Evolutionary conservation across 1,284 basidiomycete genomes (phyloP).

Genomic region (Pseudozyma thailandica): DNA sequence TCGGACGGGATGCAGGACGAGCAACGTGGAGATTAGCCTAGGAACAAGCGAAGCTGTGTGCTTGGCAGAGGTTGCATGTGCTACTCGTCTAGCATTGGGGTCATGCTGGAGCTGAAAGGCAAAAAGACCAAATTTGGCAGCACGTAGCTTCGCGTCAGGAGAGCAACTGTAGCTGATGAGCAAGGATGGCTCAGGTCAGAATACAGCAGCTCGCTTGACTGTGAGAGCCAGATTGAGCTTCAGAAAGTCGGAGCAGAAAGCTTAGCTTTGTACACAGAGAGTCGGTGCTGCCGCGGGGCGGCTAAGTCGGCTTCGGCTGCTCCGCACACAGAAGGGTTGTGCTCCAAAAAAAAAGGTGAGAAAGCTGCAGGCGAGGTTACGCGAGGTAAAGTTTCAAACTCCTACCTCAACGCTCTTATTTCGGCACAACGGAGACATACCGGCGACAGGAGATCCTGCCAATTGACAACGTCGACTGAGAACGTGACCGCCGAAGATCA

Average conservation of each 20-base stretch:
- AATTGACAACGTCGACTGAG: background rate
- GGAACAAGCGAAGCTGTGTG: slow-evolving; percentile 10
- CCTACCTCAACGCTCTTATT: background rate
- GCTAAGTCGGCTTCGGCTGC: too few species aligned
- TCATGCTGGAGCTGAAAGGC: too few species aligned
- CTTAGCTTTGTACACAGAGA: too few species aligned
- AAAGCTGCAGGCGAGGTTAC: background rate
- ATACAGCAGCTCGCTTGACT: background rate
- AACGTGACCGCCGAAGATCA: slow-evolving; percentile 20
- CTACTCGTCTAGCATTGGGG: background rate
- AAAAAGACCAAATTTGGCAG: too few species aligned
- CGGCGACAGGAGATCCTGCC: background rate
- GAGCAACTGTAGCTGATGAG: background rate
- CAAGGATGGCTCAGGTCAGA: too few species aligned
- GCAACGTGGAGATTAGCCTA: slow-evolving; percentile 40
- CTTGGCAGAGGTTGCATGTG: slow-evolving; percentile 1
- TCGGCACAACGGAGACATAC: slow-evolving; percentile 11
- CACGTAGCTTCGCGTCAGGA: too few species aligned
- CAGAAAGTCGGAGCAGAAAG: background rate
- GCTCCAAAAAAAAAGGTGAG: background rate
- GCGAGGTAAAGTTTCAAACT: slow-evolving; percentile 8
- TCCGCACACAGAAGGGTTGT: background rate
- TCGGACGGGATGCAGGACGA: background rate
- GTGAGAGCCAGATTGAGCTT: background rate
- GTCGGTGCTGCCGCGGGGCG: too few species aligned